phyloP scores from a whole-genome alignment of 306 rosid genomes.

The Acacia acuminata region DNA sequence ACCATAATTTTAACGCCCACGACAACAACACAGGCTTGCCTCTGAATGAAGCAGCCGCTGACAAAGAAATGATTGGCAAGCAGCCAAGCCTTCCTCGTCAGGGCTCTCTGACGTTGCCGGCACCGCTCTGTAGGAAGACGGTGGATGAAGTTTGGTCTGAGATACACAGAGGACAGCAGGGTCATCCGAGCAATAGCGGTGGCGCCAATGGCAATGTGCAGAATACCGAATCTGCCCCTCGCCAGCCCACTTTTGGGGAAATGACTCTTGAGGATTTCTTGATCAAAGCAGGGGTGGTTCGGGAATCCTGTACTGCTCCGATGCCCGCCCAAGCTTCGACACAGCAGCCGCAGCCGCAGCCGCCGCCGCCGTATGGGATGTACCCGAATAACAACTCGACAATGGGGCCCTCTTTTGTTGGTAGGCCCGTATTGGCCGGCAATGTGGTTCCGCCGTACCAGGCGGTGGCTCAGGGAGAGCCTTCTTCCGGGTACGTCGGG shows the following conservation, averaged over 20 bases:
- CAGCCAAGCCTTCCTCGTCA: conserved; percentile 67
- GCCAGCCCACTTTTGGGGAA: conserved; percentile 79
- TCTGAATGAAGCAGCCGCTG: conserved; percentile 5
- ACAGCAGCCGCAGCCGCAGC: conserved; percentile 2
- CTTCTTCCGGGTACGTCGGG: conserved; percentile 30
- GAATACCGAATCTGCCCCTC: conserved; percentile 49
- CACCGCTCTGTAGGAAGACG: conserved; percentile 72
- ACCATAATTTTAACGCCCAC: not conserved
- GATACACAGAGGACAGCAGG: conserved; percentile 52
- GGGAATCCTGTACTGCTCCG: conserved; percentile 36
- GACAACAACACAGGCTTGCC: conserved; percentile 5
- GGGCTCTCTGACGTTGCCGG: conserved; percentile 69
- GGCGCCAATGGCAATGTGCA: conserved; percentile 18
- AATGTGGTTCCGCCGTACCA: conserved; percentile 44
- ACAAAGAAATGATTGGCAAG: conserved; percentile 38
- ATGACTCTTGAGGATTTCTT: conserved; percentile 89
- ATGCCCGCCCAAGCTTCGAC: not conserved
- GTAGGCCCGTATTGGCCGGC: not conserved
- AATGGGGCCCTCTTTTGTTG: conserved; percentile 34
- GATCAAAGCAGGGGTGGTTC: conserved; percentile 76
- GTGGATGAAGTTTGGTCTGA: conserved; percentile 92
- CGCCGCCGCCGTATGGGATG: conserved; percentile 39
- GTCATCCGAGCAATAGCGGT: not conserved
- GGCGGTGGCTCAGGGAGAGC: conserved; percentile 36
- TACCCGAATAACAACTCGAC: conserved; percentile 38